Base-by-base conservation (phyloP, 2,329 filamentous ascomycete species). In the Aspergillus sp. region DNA sequence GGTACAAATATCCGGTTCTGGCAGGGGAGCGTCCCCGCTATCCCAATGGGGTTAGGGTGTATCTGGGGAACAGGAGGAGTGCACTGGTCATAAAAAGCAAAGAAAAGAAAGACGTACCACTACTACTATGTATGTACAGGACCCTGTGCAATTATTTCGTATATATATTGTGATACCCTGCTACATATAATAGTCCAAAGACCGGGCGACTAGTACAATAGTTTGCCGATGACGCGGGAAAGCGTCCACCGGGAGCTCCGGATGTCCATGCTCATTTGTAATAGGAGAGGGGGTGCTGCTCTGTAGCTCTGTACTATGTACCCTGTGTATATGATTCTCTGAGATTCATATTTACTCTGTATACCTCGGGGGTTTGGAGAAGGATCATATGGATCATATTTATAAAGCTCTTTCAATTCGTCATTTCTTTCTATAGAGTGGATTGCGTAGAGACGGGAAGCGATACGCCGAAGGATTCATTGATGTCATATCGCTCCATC, bases 1-100 rank as follows among this genome's bases (percentile, higher is more conserved):
- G 19, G 41, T 15, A 44, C 41, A 2, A 43, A 25, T 17, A 45
- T 50, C 50, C 38, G 50, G 15, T 20, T 32, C 20, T 19, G 45
- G 30, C n/a, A 51, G 5, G n/a, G n/a, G 17, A 32, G 7, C 20
- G 17, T 10, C 13, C 17, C 27, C 30, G 23, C 42, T 42, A 27
- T 25, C 41, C 41, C 20, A 9, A 44, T 20, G 4, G 5, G 42
- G 42, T 7, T 44, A 44, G 42, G 25, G 42, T 27, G 7, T 30
- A 15, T 27, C 10, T 22, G 17, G 41, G 41, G 41, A 42, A 42
- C 37, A 19, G 37, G 37, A 39, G 19, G 15, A 19, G 15, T 10
- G 37, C 17, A 19, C n/a, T 20, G 37, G 17, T 10, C 37, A 39
- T 7, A 12, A 39, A 17, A 20, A 19, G 17, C 12, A 39, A 10